Evolutionary conservation across 2,329 filamentous ascomycete species (phyloP).

Genomic region (Akanthomyces muscarius): DNA sequence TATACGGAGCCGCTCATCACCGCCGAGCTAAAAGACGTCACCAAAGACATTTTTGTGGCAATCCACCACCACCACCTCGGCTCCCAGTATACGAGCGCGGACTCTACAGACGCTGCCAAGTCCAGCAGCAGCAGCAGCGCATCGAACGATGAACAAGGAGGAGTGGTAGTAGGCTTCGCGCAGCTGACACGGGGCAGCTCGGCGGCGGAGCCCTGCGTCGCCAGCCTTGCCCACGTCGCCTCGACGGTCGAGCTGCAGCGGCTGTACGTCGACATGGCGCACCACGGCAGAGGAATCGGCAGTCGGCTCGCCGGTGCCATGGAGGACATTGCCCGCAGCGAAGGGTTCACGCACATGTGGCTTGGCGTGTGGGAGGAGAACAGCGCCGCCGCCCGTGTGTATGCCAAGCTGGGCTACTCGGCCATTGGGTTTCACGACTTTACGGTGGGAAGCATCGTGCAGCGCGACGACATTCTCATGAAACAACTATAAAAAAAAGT

Average conservation of each 20-base stretch:
- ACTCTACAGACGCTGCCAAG: background rate
- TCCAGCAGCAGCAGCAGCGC: background rate
- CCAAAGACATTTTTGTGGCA: conserved; percentile 28
- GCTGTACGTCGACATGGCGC: conserved; percentile 35
- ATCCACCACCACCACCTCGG: conserved; percentile 2
- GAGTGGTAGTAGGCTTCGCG: conserved; percentile 36
- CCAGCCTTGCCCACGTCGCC: conserved; percentile 22
- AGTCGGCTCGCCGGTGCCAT: conserved; percentile 28
- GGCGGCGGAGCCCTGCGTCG: conserved; percentile 35
- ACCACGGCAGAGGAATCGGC: conserved; percentile 38
- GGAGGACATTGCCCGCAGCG: conserved; percentile 32
- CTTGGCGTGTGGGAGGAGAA: conserved; percentile 48
- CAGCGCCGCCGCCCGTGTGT: conserved; percentile 33
- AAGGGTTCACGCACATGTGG: conserved; percentile 40
- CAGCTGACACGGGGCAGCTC: conserved; percentile 34
- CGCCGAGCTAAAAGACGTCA: conserved; percentile 23
- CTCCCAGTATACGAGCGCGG: background rate
- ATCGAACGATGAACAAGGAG: background rate
- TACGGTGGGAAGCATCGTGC: conserved; percentile 36
- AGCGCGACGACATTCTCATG: conserved; percentile 40
- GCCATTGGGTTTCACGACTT: conserved; percentile 40
- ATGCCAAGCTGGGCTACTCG: conserved; percentile 38
- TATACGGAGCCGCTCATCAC: conserved; percentile 34
- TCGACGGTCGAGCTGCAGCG: conserved; percentile 38
- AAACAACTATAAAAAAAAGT: conserved; percentile 26